These are phyloP conservation scores for Podosphaera fusca DNA, from an alignment of 2,329 filamentous ascomycete species.

Conservation along the genomic window DNA sequence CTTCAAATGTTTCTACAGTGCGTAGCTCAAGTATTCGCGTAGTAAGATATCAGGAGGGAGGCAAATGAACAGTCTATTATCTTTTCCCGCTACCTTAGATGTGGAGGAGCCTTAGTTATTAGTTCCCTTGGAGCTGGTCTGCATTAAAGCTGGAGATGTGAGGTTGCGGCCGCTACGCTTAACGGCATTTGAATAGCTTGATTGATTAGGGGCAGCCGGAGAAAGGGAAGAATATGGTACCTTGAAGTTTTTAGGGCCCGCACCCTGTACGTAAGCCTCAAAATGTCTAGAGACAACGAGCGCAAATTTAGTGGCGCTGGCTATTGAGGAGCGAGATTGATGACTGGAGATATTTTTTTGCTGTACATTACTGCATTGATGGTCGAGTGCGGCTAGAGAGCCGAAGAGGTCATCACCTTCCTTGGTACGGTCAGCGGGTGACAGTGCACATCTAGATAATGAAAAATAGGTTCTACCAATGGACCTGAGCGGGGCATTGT, in stretches of 20 bases:
- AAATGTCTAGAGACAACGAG: background rate
- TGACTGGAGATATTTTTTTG: background rate
- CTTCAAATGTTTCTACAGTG: background rate
- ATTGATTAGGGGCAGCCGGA: background rate
- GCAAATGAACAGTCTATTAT: background rate
- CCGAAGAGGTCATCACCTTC: background rate
- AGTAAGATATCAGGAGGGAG: background rate
- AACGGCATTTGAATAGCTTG: background rate
- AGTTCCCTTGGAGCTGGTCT: background rate
- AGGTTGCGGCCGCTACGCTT: background rate
- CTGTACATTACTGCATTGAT: background rate
- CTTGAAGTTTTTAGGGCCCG: no score
- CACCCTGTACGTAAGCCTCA: background rate
- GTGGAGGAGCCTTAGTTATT: background rate
- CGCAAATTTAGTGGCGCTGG: background rate
- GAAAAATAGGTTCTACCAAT: background rate
- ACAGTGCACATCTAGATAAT: background rate
- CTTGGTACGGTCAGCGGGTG: background rate
- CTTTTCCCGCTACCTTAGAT: no score
- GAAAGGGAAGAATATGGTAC: background rate
- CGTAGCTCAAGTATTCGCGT: background rate
- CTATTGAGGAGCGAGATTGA: background rate
- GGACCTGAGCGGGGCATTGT: background rate
- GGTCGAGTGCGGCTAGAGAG: background rate
- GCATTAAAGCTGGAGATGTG: background rate